A percentile compares a stretch with the other conserved stretches of the same genome.
These are phyloP conservation scores for Massarina eburnea DNA, from an alignment of 2,329 filamentous ascomycete species.

Conservation along the genomic window DNA sequence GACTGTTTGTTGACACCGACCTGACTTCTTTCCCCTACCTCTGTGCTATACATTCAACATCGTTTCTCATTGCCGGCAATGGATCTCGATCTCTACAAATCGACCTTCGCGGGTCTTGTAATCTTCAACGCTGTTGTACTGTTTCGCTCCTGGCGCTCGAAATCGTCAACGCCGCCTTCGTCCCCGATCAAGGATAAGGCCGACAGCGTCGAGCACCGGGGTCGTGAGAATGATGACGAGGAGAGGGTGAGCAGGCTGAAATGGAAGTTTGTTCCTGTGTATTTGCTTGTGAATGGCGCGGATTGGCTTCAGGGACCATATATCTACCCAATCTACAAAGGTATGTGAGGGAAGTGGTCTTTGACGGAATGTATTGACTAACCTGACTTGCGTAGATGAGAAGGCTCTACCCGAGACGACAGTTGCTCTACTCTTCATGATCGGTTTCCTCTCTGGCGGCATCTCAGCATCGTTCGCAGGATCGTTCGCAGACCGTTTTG, in stretches of 20 bases:
- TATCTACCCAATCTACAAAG: conserved; percentile 57
- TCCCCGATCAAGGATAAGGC: conserved; percentile 12
- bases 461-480: conserved; percentile 54
- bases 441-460: conserved; percentile 53
- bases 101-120: conserved; percentile 30
- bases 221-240: conserved; percentile 22
- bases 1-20: neutral
- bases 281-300: conserved; percentile 47
- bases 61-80: neutral
- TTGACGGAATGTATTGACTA: conserved; percentile 1
- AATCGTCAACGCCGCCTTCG: conserved; percentile 10
- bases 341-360: conserved; percentile 7
- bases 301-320: conserved; percentile 55
- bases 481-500: conserved; percentile 52
- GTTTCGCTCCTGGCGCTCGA: conserved; percentile 28
- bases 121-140: conserved; percentile 30
- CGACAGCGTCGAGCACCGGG: conserved; percentile 20
- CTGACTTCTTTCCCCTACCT: neutral
- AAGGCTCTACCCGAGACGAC: conserved; percentile 49
- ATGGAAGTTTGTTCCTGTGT: conserved; percentile 48
- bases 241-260: conserved; percentile 43
- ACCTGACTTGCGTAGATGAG: conserved; percentile 38
- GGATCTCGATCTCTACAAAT: conserved; percentile 34
- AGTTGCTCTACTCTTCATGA: conserved; percentile 44
- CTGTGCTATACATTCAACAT: neutral